Percentiles rank a stretch among this genome's conserved stretches.
phyloP scores from a whole-genome alignment of 768 basidiomycete genomes.

The Pisolithus albus region DNA sequence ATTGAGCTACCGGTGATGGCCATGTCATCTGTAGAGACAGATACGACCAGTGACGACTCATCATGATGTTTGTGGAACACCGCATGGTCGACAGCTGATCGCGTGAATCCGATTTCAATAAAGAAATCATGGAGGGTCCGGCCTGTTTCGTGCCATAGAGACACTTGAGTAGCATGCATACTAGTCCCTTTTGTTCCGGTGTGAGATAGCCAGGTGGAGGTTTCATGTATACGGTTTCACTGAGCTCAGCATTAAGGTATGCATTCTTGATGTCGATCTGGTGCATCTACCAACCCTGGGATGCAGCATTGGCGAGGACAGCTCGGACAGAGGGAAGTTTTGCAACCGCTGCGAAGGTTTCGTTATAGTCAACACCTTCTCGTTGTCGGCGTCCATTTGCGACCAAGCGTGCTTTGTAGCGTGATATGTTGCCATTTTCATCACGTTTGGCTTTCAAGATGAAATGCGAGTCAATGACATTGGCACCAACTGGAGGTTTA shows the following conservation, averaged over 20 bases:
- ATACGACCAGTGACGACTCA: background rate
- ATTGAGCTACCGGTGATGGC: background rate
- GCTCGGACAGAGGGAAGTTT: slow-evolving; percentile 2
- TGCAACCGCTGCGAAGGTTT: slow-evolving; percentile 27
- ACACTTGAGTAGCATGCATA: slow-evolving; percentile 19
- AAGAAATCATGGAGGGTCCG: slow-evolving; percentile 1
- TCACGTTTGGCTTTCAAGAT: background rate
- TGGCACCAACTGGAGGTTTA: background rate
- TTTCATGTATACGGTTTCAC: slow-evolving; percentile 16
- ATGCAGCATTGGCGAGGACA: slow-evolving; percentile 1
- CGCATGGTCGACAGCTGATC: background rate
- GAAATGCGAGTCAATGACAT: background rate
- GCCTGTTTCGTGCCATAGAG: slow-evolving; percentile 29
- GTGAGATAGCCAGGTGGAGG: slow-evolving; percentile 16
- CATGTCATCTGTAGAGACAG: slow-evolving; percentile 4
- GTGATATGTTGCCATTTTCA: too few relatives aligned
- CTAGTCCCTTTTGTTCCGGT: slow-evolving; percentile 2
- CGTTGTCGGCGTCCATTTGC: slow-evolving; percentile 31
- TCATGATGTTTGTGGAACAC: slow-evolving; percentile 4
- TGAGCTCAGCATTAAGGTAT: slow-evolving; percentile 11
- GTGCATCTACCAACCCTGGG: slow-evolving; percentile 10
- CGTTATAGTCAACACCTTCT: slow-evolving; percentile 28
- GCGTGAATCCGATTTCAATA: background rate
- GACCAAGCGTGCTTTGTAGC: slow-evolving; percentile 29
- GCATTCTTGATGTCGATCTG: slow-evolving; percentile 10